Conservation (phyloP, 345 rosid genomes). For the Hibiscus syriacus region DNA sequence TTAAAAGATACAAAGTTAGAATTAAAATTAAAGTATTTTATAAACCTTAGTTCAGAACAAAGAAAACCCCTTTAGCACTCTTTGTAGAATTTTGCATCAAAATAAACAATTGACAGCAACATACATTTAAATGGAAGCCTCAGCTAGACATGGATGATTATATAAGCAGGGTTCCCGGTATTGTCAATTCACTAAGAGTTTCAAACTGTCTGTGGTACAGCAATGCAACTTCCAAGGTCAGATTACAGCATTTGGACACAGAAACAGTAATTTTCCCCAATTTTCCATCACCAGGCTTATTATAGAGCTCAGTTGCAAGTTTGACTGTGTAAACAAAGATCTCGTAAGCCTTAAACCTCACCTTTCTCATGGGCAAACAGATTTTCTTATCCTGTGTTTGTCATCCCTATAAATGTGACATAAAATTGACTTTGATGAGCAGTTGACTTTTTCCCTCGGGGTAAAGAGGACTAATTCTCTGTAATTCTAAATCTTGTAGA, state of each 20-base stretch:
- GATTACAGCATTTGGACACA: not conserved
- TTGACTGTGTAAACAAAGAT: not conserved
- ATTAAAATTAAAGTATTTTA: not conserved
- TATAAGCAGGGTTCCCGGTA: not conserved
- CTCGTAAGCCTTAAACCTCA: not conserved
- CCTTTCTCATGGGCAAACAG: not conserved
- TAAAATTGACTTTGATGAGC: not conserved
- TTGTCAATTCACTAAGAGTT: not conserved
- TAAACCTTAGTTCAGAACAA: no score
- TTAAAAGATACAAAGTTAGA: slow-evolving; percentile 12
- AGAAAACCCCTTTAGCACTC: no score
- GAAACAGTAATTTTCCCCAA: not conserved
- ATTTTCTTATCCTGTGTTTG: not conserved
- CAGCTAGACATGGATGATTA: not conserved
- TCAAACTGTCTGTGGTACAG: not conserved
- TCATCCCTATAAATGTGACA: not conserved
- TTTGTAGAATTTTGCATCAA: no score
- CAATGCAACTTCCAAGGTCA: not conserved
- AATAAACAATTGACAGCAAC: no score
- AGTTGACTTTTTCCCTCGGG: not conserved
- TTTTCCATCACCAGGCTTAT: not conserved
- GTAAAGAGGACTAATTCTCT: not conserved
- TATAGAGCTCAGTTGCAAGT: not conserved
- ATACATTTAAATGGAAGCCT: no score
- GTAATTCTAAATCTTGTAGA: not conserved